A percentile compares a stretch with the other conserved stretches of the same genome.
These are phyloP conservation scores for Penicillium sumatraense DNA, from an alignment of 2,329 filamentous ascomycete species.

Conservation along the genomic window DNA sequence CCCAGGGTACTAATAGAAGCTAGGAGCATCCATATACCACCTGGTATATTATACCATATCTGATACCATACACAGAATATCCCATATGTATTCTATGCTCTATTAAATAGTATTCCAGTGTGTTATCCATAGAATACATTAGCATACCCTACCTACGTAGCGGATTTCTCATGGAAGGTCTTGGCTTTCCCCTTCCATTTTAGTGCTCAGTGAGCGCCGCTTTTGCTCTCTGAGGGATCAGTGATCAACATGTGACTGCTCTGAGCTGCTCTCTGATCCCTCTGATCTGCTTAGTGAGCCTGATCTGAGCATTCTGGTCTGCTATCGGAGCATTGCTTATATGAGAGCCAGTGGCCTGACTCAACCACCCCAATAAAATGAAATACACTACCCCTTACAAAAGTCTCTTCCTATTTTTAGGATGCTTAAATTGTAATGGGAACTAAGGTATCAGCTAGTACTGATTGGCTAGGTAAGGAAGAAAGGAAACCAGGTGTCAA, in stretches of 20 bases:
- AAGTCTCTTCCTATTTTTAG: not conserved
- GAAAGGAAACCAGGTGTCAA: too few species aligned
- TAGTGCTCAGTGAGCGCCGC: not conserved
- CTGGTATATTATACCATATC: too few species aligned
- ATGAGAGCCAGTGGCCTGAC: not conserved
- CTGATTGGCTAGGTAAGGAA: too few species aligned
- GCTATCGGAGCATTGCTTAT: not conserved
- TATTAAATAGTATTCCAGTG: too few species aligned
- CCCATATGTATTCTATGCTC: too few species aligned
- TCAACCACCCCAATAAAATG: not conserved
- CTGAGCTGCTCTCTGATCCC: not conserved
- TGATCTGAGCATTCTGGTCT: not conserved
- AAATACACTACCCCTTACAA: not conserved
- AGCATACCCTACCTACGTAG: conserved; percentile 39
- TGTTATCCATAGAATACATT: too few species aligned
- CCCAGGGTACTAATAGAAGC: too few species aligned
- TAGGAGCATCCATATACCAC: too few species aligned
- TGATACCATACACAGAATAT: too few species aligned
- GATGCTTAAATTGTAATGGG: not conserved
- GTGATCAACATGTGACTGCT: too few species aligned
- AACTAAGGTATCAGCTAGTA: not conserved
- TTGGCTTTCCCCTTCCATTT: not conserved
- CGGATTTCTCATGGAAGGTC: not conserved
- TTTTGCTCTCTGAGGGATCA: not conserved
- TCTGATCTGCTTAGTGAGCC: conserved; percentile 1